Evolutionary conservation across 1,139 yeast genomes (phyloP), one percentile per base, ranked within the genome.

Genomic region (Saccharomyces hybrid): DNA sequence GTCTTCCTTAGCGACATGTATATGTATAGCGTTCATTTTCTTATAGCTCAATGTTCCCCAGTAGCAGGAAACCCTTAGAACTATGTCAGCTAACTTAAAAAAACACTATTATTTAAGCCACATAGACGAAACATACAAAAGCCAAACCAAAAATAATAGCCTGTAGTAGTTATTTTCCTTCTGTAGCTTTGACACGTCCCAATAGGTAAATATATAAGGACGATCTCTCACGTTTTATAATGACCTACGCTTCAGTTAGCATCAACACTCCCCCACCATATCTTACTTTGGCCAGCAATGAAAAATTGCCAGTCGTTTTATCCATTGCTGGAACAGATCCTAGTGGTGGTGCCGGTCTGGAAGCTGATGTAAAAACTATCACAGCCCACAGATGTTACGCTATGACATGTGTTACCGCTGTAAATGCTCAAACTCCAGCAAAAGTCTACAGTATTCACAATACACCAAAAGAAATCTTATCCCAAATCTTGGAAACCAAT

Each of bases 301-400:
- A 64, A 50, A 49, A 49, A 16, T 50, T 66, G 47, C 69, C 70
- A 7, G 67, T 71, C 0, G 88, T 84, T 3, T 67, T 85, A 59
- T 82, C 89, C 0, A 76, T 85, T 49, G 91, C 91, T 11, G 96
- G 96, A 0, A 85, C 95, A 0, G 97, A 90, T 67, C 81, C 85
- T 50, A 86, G 96, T 2, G 97, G 97, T 2, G 96, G 97, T 5
- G 97, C 97, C 1, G 97, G 97, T 11, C 84, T 90, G 55, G 97
- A 90, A 66, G 97, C 97, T 0, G 97, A 90, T 68, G 68, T 90
- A 52, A 90, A 90, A 70, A 85, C 96, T 0, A 80, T 90, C 56
- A 77, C 88, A 2, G 88, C 86, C 2, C 91, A 88, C 64, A 79
- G 81, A 25, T 90, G 89, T 50, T 90, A 85, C 66, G 96, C 89